Evolutionary conservation across 2,329 filamentous ascomycete species (phyloP).

Genomic region (Madurella fahalii): DNA sequence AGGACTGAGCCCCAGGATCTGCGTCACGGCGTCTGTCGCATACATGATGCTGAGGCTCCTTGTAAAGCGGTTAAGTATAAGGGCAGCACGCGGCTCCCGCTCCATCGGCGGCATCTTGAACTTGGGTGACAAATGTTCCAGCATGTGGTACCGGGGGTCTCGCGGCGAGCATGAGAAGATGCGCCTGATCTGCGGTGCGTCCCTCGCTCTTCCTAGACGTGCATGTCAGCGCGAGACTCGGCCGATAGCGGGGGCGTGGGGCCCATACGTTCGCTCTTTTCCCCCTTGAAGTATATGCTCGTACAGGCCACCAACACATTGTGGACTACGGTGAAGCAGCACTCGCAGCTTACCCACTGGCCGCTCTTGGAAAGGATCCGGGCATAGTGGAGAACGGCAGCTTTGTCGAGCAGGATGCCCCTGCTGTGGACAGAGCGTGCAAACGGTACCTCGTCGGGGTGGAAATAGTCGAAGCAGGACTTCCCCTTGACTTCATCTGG

Average conservation of each 20-base stretch:
- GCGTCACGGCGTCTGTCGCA: constrained; percentile 69
- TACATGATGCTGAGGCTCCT: constrained; percentile 82
- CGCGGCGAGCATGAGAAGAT: constrained; percentile 76
- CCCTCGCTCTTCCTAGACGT: constrained; percentile 63
- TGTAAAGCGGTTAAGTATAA: constrained; percentile 84
- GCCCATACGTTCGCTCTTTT: constrained; percentile 69
- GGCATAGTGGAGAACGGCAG: constrained; percentile 77
- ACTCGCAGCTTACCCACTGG: constrained; percentile 75
- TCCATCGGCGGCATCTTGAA: constrained; percentile 62
- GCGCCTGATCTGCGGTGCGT: constrained; percentile 72
- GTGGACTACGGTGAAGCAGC: constrained; percentile 84
- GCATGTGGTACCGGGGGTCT: constrained; percentile 85
- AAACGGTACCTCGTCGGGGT: constrained; percentile 73
- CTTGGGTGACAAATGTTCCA: constrained; percentile 78
- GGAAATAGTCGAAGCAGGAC: constrained; percentile 83
- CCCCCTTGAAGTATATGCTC: constrained; percentile 67
- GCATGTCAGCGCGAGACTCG: constrained; percentile 13
- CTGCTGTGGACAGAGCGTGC: constrained; percentile 69
- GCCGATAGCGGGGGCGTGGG: constrained; percentile 17
- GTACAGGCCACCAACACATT: constrained; percentile 83
- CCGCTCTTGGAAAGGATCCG: constrained; percentile 65
- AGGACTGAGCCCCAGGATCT: constrained; percentile 70
- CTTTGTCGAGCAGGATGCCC: constrained; percentile 75
- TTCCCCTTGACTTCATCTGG: constrained; percentile 71
- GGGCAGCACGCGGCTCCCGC: constrained; percentile 75